These are phyloP conservation scores for Aureobasidium uvarum DNA, from an alignment of 2,329 filamentous ascomycete species.

Conservation along the genomic window DNA sequence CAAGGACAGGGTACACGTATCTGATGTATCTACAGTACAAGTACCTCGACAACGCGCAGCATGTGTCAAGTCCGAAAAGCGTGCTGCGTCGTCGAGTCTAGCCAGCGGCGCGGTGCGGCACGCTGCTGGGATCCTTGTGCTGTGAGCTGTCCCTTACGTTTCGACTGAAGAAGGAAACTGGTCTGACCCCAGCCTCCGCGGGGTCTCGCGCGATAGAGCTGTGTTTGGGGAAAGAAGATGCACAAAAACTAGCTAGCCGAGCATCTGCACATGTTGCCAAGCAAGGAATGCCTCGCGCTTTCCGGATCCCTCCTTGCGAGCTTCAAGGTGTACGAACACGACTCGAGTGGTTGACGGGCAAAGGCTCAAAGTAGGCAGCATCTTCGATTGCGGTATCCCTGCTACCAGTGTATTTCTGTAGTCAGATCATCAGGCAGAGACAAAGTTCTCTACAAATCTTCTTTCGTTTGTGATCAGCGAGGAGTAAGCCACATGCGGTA, in stretches of 20 bases:
- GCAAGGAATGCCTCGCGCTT: background rate
- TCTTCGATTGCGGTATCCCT: background rate
- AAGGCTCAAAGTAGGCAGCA: background rate
- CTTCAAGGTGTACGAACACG: background rate
- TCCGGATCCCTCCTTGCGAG: background rate
- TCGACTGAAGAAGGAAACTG: constrained; percentile 3
- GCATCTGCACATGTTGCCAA: constrained; percentile 4
- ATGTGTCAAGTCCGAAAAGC: constrained; percentile 6
- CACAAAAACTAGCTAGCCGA: constrained; percentile 8
- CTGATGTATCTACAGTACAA: constrained; percentile 16
- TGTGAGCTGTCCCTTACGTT: constrained; percentile 2
- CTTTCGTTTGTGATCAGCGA: constrained; percentile 11
- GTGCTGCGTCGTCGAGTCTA: background rate
- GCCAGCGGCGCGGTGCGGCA: constrained; percentile 5
- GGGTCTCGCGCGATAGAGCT: constrained; percentile 11
- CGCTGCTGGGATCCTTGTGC: background rate
- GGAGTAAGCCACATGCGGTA: constrained; percentile 8
- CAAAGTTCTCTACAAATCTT: background rate
- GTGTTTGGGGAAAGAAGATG: background rate
- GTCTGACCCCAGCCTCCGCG: background rate
- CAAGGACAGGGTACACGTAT: constrained; percentile 4
- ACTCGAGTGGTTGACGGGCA: background rate
- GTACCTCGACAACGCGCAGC: constrained; percentile 2
- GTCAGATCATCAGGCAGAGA: background rate
- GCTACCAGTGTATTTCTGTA: background rate